A percentile compares a stretch with the other conserved stretches of the same genome.
Conservation (phyloP, 1,284 basidiomycete species). For the Pseudozyma thailandica region DNA sequence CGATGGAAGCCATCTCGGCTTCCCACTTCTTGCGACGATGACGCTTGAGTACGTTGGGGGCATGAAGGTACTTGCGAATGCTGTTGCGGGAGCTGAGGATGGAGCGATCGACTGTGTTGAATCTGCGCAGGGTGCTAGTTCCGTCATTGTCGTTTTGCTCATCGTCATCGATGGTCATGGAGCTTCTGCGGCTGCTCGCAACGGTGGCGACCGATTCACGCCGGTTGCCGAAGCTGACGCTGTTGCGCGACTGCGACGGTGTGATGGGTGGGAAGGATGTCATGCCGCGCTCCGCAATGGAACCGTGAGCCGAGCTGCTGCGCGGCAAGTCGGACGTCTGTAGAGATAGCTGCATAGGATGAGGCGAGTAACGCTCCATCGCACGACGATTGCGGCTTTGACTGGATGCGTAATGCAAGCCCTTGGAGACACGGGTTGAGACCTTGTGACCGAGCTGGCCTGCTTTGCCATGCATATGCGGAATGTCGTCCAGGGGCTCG, state of each 20-base stretch:
- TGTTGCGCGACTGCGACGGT: slow-evolving; percentile 28
- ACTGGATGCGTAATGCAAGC: slow-evolving; percentile 55
- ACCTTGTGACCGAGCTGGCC: slow-evolving; percentile 41
- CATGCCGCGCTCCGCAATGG: slow-evolving; percentile 7
- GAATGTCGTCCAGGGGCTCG: slow-evolving; percentile 38
- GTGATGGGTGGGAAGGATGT: slow-evolving; percentile 30
- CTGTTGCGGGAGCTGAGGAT: slow-evolving; percentile 42
- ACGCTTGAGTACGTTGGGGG: slow-evolving; percentile 44
- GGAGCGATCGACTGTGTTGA: slow-evolving; percentile 32
- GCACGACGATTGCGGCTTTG: slow-evolving; percentile 58
- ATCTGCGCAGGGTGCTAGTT: slow-evolving; percentile 6
- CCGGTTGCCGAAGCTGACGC: slow-evolving; percentile 21
- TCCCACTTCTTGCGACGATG: slow-evolving; percentile 42
- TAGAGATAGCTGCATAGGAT: slow-evolving; percentile 23
- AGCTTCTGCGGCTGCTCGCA: slow-evolving; percentile 41
- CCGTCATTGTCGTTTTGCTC: slow-evolving; percentile 15
- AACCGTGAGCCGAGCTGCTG: slow-evolving; percentile 19
- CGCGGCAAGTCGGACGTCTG: slow-evolving; percentile 32
- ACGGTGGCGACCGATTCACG: slow-evolving; percentile 38
- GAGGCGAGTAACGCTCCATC: slow-evolving; percentile 60
- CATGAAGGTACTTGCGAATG: slow-evolving; percentile 35
- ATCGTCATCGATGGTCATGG: slow-evolving; percentile 28
- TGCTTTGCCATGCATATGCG: slow-evolving; percentile 24
- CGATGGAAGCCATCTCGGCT: slow-evolving; percentile 44
- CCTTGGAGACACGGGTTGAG: slow-evolving; percentile 44